Base-by-base conservation (phyloP, 768 basidiomycete genomes). In the Gloeopeniophorella convolvens region DNA sequence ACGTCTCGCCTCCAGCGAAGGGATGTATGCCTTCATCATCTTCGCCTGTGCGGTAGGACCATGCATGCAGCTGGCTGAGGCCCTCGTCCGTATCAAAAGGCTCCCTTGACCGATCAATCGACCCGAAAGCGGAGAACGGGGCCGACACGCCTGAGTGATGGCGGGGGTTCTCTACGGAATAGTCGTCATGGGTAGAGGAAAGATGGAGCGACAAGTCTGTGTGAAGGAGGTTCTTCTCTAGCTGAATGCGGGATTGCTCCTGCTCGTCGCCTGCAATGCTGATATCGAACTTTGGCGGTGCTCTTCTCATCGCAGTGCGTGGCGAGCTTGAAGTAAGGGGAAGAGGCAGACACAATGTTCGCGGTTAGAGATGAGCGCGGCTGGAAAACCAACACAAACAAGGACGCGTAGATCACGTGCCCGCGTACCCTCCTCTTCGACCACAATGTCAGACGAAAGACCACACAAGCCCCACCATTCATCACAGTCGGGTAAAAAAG, bases 391-490 rank as follows among this genome's bases (percentile, higher is more conserved):
- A 53, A 48, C 42, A 32, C 42, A 15, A 44, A 50, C 51, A n/a
- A 27, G 28, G 33, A 39, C 52, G 52, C 52, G 52, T 48, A 13
- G 7, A 34, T 54, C 52, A 54, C 52, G 52, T 54, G 52, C 34
- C 18, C 52, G 52, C 31, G 52, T 39, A 12, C 45, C 5, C 33
- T 20, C 32, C 36, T n/a, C 4, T 8, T 21, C 35, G 10, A 18
- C 45, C 54, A 45, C 54, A 36, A 55, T 55, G 54, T 53, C 50
- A 4, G 85, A 86, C 54, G 79, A 85, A 47, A 77, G 78, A 61
- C 77, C 76, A 24, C 90, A 95, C 68, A 94, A 94, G 66, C 72
- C 85, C 0, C 95, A 97, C 69, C 69, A 86, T 30, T 77, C 85
- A 16, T 69, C 88, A 16, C 80, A 79, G 61, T 79, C 84, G 11